Evolutionary conservation across 2,329 filamentous ascomycete species (phyloP).

Genomic region (Trichophyton equinum): DNA sequence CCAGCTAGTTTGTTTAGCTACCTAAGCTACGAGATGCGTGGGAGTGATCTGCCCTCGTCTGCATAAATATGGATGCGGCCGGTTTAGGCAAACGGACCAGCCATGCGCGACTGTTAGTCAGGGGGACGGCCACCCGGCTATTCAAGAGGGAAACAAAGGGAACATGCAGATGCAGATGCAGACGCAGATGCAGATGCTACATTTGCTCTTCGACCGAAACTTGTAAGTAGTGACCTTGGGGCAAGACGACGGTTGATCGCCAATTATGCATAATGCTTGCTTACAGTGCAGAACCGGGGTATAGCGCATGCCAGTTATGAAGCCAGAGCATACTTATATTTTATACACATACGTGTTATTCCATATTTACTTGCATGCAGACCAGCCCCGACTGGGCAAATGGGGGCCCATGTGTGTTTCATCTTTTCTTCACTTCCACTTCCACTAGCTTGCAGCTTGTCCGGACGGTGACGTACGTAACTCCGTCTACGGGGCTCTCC

Average conservation of each 20-base stretch:
- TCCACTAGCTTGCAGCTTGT: too few relatives aligned
- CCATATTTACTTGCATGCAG: too few relatives aligned
- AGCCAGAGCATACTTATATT: not conserved
- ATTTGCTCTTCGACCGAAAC: not conserved
- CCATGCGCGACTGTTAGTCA: not conserved
- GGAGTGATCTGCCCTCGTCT: not conserved
- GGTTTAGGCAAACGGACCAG: not conserved
- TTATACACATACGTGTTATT: too few relatives aligned
- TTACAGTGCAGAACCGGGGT: not conserved
- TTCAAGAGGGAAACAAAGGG: not conserved
- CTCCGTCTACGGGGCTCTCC: too few relatives aligned
- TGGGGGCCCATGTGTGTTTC: not conserved
- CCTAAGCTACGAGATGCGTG: not conserved
- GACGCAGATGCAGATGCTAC: too few relatives aligned
- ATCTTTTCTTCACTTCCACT: not conserved
- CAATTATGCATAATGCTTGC: too few relatives aligned
- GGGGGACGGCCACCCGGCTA: not conserved
- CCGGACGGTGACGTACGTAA: too few relatives aligned
- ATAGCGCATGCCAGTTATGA: not conserved
- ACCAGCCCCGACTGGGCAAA: not conserved
- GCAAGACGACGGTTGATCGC: too few relatives aligned
- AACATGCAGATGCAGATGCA: not conserved
- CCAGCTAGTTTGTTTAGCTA: too few relatives aligned
- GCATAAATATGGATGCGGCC: too few relatives aligned
- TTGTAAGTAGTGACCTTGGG: not conserved